Percentiles rank a stretch among this genome's conserved stretches.
phyloP scores from a whole-genome alignment of 2,329 filamentous ascomycete genomes.

The Neonectria magnoliae region DNA sequence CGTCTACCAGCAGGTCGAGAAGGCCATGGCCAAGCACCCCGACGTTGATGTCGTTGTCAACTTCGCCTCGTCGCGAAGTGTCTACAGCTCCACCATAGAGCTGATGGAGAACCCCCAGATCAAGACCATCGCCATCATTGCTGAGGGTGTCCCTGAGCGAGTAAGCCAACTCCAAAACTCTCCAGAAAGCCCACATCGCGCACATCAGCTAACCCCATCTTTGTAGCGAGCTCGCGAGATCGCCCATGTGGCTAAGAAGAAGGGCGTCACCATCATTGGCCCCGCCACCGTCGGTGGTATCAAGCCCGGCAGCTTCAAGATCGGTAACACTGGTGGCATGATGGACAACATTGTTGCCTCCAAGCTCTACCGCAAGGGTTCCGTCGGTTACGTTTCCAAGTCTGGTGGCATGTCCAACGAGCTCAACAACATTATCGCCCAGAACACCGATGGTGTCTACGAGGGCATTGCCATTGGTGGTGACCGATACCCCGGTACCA shows the following conservation, averaged over 20 bases:
- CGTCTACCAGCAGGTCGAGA: conserved; percentile 93
- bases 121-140: conserved; percentile 99
- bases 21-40: conserved; percentile 95
- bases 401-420: conserved; percentile 99
- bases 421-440: conserved; percentile 98
- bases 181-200: not conserved
- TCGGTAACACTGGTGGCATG: conserved; percentile 99
- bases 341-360: conserved; percentile 99
- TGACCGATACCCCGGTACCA: conserved; percentile 98
- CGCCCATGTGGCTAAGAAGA: conserved; percentile 94
- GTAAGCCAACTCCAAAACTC: conserved; percentile 63
- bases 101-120: conserved; percentile 97
- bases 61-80: conserved; percentile 98
- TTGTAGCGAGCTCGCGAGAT: conserved; percentile 93
- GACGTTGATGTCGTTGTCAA: conserved; percentile 99
- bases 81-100: conserved; percentile 99
- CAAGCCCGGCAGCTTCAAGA: conserved; percentile 99
- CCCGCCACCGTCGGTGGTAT: conserved; percentile 98
- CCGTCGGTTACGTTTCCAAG: conserved; percentile 99
- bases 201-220: conserved; percentile 24
- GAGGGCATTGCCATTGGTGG: conserved; percentile 99
- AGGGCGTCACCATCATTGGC: conserved; percentile 98
- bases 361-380: conserved; percentile 99
- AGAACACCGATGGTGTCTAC: conserved; percentile 97
- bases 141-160: conserved; percentile 97